Conservation (phyloP, 306 rosid species). For the Rosa chinensis region DNA sequence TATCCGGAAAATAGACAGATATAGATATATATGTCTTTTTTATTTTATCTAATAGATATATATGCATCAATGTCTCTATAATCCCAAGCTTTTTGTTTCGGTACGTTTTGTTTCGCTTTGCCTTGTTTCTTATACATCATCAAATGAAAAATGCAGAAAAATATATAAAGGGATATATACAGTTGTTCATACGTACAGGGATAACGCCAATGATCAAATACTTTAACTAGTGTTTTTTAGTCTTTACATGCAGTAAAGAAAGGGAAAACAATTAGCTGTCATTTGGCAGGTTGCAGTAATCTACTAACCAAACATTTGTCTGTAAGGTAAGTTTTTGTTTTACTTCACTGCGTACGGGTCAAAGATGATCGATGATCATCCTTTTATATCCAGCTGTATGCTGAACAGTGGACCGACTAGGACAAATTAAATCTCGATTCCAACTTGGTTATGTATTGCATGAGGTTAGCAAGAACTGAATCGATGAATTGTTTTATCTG, state of each 20-base stretch:
- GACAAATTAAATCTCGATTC: not conserved
- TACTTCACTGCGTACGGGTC: not conserved
- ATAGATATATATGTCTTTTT: not conserved
- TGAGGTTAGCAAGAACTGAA: conserved; percentile 3
- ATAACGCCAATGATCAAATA: not conserved
- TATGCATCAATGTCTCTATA: not conserved
- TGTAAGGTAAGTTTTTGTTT: not conserved
- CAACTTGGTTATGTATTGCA: not conserved
- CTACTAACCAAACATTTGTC: not conserved
- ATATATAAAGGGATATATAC: not conserved
- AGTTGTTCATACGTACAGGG: not conserved
- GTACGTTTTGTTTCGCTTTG: conserved; percentile 1
- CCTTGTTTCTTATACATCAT: not conserved
- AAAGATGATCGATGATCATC: conserved; percentile 11
- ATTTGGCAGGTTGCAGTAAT: conserved; percentile 10
- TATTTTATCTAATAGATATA: not conserved
- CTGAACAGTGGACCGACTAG: conserved; percentile 24
- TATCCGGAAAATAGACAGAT: not conserved
- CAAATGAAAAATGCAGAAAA: not conserved
- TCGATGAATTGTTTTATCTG: conserved; percentile 22
- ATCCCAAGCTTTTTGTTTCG: not conserved
- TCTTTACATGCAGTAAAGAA: not conserved
- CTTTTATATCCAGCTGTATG: conserved; percentile 7
- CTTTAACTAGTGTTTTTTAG: not conserved
- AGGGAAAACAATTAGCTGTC: conserved; percentile 11